phyloP scores from a whole-genome alignment of 352 stramenopile species.

The Pythium chondricola region DNA sequence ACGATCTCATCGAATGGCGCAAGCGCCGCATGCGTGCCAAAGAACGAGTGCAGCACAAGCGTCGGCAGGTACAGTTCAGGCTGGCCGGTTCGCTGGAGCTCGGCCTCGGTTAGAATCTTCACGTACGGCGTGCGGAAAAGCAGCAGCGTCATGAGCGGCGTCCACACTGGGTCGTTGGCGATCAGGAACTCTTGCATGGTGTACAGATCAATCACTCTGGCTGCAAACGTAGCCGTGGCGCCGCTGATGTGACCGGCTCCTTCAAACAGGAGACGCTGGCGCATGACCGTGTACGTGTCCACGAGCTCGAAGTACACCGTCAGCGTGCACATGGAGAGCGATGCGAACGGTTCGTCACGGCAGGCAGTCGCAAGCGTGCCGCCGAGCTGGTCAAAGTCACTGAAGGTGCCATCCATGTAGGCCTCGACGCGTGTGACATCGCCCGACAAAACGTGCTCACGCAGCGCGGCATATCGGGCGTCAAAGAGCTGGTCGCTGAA shows the following conservation, averaged over 20 bases:
- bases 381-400: constrained; percentile 5
- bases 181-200: constrained; percentile 1
- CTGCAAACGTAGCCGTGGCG: neutral
- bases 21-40: neutral
- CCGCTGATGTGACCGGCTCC: constrained; percentile 3
- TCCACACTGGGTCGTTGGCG: constrained; percentile 3
- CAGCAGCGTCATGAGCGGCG: constrained; percentile 4
- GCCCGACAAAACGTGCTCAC: constrained; percentile 4
- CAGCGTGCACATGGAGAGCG: neutral
- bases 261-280: constrained; percentile 1
- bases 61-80: neutral
- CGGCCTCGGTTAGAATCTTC: neutral
- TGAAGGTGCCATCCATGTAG: constrained; percentile 2
- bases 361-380: too few species aligned
- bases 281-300: constrained; percentile 5
- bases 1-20: neutral
- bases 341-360: too few species aligned
- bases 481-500: constrained; percentile 7
- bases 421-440: constrained; percentile 2
- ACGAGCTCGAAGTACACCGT: constrained; percentile 8
- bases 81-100: neutral
- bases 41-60: neutral
- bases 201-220: neutral
- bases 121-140: constrained; percentile 1
- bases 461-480: constrained; percentile 4